Conservation (phyloP, 257 asterid genomes). For the Nicotiana otophora region DNA sequence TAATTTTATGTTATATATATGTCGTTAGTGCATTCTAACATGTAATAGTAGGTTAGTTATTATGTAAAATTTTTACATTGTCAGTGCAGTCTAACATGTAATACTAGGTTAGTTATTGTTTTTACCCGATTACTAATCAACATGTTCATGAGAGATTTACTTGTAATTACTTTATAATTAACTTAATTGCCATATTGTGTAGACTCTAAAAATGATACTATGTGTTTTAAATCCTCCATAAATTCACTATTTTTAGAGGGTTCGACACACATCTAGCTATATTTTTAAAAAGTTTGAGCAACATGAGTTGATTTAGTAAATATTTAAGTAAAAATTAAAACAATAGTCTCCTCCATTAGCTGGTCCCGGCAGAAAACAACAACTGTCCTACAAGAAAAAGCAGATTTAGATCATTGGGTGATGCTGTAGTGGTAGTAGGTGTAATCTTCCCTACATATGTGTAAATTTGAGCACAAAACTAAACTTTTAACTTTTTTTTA, state of each 20-base stretch:
- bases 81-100: neutral
- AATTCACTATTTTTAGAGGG: too few species aligned
- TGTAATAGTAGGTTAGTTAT: too few species aligned
- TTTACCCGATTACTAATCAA: neutral
- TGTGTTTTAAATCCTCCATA: too few species aligned
- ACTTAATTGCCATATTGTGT: too few species aligned
- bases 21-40: too few species aligned
- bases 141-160: neutral
- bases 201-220: too few species aligned
- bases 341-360: neutral
- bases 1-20: too few species aligned
- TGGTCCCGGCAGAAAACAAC: slow-evolving; percentile 13
- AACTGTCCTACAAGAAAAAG: slow-evolving; percentile 24
- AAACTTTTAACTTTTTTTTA: neutral
- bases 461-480: slow-evolving; percentile 3
- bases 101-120: too few species aligned
- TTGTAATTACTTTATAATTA: neutral
- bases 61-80: too few species aligned
- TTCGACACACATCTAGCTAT: too few species aligned
- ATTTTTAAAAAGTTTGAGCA: too few species aligned
- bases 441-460: slow-evolving; percentile 12
- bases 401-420: slow-evolving; percentile 5
- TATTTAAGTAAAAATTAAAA: neutral
- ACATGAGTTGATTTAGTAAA: neutral
- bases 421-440: slow-evolving; percentile 1